Percentiles rank a stretch among this genome's conserved stretches.
Conservation (phyloP, 805 yeast species). For the Yarrowia deformans region DNA sequence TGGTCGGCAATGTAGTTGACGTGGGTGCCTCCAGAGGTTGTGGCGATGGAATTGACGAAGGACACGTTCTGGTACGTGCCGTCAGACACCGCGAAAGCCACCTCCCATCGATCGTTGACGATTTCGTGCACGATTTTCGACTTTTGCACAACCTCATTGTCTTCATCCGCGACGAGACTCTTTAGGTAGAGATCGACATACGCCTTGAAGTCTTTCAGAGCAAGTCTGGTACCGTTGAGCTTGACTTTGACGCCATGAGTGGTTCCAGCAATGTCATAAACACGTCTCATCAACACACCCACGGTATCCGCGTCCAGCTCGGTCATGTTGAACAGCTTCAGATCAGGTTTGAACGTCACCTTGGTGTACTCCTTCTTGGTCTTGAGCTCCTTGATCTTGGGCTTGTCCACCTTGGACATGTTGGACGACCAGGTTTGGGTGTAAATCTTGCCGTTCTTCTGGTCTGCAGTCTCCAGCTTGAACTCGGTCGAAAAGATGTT, state of each 20-base stretch:
- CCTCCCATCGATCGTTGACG: constrained; percentile 89
- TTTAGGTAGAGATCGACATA: constrained; percentile 90
- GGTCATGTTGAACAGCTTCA: constrained; percentile 84
- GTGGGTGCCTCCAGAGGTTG: constrained; percentile 97
- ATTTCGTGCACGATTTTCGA: constrained; percentile 79
- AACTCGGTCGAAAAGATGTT: constrained; percentile 93
- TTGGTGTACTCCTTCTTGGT: constrained; percentile 77
- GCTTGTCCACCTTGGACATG: constrained; percentile 79
- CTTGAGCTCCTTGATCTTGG: constrained; percentile 68
- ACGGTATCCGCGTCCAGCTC: constrained; percentile 79
- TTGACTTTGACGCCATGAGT: constrained; percentile 80
- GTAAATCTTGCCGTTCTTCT: constrained; percentile 65
- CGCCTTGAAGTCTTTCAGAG: constrained; percentile 76
- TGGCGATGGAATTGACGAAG: constrained; percentile 96
- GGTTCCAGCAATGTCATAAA: constrained; percentile 93
- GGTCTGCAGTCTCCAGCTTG: constrained; percentile 87
- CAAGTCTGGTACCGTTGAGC: constrained; percentile 75
- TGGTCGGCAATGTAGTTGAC: constrained; percentile 86
- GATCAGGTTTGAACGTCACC: constrained; percentile 87
- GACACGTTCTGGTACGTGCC: constrained; percentile 92
- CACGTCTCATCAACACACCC: constrained; percentile 89
- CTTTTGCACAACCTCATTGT: constrained; percentile 52
- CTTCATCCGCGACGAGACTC: constrained; percentile 55
- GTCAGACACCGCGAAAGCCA: constrained; percentile 93
- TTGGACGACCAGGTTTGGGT: constrained; percentile 86